Conservation (phyloP, 345 rosid genomes). For the Hypericum androsaemum region DNA sequence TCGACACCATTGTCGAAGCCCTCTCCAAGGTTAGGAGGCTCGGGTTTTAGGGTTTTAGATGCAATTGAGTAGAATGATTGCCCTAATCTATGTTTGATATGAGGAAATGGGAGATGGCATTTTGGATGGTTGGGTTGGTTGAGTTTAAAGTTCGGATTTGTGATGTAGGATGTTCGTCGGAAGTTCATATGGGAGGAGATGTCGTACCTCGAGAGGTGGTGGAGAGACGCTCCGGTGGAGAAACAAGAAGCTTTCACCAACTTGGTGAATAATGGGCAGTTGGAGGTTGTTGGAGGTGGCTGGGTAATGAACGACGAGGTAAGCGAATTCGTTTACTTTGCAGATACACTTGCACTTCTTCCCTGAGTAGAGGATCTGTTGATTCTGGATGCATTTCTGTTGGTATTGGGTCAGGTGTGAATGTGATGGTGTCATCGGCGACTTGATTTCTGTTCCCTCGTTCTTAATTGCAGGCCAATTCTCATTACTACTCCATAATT, state of each 20-base stretch:
- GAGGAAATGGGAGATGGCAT: not conserved
- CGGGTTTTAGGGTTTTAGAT: not conserved
- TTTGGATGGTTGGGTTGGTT: not conserved
- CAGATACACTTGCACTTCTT: not conserved
- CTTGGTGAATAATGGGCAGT: constrained; percentile 79
- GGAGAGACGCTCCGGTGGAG: constrained; percentile 75
- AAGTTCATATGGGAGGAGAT: constrained; percentile 99
- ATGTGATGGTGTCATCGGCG: not conserved
- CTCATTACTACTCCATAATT: constrained; percentile 88
- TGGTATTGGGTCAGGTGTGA: not conserved
- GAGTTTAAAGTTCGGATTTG: constrained; percentile 15
- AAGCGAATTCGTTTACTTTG: too few relatives aligned
- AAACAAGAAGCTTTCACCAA: constrained; percentile 57
- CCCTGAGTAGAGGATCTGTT: not conserved
- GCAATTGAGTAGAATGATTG: not conserved
- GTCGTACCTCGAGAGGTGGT: constrained; percentile 97
- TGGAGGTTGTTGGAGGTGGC: constrained; percentile 98
- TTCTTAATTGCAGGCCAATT: constrained; percentile 79
- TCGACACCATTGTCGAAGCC: constrained; percentile 76
- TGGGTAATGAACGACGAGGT: constrained; percentile 99
- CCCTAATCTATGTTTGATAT: not conserved
- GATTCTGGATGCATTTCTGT: not conserved
- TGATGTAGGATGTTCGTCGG: constrained; percentile 57
- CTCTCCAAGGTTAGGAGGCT: constrained; percentile 55
- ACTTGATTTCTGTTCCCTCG: constrained; percentile 8